Evolutionary conservation across 2,329 filamentous ascomycete species (phyloP).

Genomic region (Arthrobotrys sphaeroides): DNA sequence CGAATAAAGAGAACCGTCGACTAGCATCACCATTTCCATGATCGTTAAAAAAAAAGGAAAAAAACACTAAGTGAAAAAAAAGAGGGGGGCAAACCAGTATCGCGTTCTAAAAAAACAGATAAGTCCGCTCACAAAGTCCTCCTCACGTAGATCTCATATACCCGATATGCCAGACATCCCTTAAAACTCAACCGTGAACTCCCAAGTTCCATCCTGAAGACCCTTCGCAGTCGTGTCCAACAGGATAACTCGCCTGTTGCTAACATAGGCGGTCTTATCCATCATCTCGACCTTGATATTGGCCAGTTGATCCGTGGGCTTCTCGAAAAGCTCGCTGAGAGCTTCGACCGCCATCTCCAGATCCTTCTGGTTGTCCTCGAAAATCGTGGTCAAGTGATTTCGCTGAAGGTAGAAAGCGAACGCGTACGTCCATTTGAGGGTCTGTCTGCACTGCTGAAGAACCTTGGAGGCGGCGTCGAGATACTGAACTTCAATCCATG

Average conservation of each 20-base stretch:
- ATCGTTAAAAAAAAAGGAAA: background rate
- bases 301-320: slow-evolving; percentile 85
- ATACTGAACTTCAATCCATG: slow-evolving; percentile 99
- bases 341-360: slow-evolving; percentile 96
- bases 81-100: background rate
- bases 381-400: slow-evolving; percentile 96
- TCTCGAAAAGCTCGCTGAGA: slow-evolving; percentile 99
- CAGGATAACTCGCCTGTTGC: slow-evolving; percentile 86
- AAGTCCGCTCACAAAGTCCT: background rate
- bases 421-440: slow-evolving; percentile 98
- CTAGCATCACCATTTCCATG: slow-evolving; percentile 12
- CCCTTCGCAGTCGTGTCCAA: slow-evolving; percentile 94
- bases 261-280: slow-evolving; percentile 98
- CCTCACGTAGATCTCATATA: background rate
- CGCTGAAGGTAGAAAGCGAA: slow-evolving; percentile 97
- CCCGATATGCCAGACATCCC: background rate
- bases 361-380: slow-evolving; percentile 98
- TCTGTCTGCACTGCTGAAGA: slow-evolving; percentile 95
- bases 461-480: slow-evolving; percentile 91
- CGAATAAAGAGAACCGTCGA: slow-evolving; percentile 8
- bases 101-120: background rate
- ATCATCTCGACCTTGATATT: slow-evolving; percentile 95
- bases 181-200: slow-evolving; percentile 51
- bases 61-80: background rate
- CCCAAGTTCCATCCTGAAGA: slow-evolving; percentile 78